Base-by-base conservation (phyloP, 1,139 yeast genomes). In the Candida sojae region DNA sequence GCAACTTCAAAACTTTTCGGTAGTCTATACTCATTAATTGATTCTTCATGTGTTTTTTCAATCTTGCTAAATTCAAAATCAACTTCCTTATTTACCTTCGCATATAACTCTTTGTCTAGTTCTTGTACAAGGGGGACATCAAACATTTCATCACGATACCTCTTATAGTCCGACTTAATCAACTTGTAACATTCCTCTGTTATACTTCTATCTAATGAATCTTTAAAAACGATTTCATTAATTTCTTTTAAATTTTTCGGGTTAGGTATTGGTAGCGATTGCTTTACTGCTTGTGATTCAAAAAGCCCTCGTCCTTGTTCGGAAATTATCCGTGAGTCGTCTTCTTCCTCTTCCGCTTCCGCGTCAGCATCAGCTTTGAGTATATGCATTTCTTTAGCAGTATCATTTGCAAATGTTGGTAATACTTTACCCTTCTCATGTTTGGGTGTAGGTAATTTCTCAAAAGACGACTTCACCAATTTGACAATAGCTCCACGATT, bases 231-330 rank as follows among this genome's bases (percentile, higher is more conserved):
- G 9, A 47, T 13, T 4, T 40, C 49, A n/a, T 12, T 17, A 6
- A 25, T 5, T 6, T 9, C 23, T 23, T 47, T 58, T 1, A 60
- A 31, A 0, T 48, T 34, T 2, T 53, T 47, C 0, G 77, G 68
- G 12, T 65, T 42, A 0, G 89, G 88, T 9, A 85, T 66, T 0
- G 77, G 73, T n/a, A 85, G 67, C 0, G 70, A 76, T 42, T 64
- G 60, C 53, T 80, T 83, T 0, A 83, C 63, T 0, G 72, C 86
- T 52, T 72, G 78, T 0, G 89, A 80, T 44, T 46, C 61, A 63
- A 44, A 65, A 68, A 17, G 6, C 23, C 12, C 13, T 12, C 2
- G 29, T 6, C 29, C 29, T 8, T 26, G 29, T 6, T 26, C 5
- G 9, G 6, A 26, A 8, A 26, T 26, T 3, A 6, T 26, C 9